A percentile compares a stretch with the other conserved stretches of the same genome.
phyloP scores from a whole-genome alignment of 805 yeast genomes.

The Candida boleticola region DNA sequence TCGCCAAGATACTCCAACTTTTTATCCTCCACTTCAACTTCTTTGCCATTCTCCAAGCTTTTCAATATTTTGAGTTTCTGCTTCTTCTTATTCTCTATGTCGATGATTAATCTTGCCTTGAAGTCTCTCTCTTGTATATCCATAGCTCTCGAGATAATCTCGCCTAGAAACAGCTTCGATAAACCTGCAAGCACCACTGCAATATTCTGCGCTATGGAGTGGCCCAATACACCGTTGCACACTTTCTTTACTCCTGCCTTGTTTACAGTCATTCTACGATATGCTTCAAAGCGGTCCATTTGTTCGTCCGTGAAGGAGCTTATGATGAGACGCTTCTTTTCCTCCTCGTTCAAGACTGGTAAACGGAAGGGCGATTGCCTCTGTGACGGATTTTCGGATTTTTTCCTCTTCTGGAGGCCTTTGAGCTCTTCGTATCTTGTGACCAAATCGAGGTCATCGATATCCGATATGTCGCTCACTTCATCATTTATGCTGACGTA shows the following conservation, averaged over 20 bases:
- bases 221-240: slow-evolving; percentile 76
- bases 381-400: slow-evolving; percentile 2
- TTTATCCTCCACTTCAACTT: slow-evolving; percentile 26
- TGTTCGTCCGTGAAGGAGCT: slow-evolving; percentile 78
- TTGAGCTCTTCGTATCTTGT: slow-evolving; percentile 26
- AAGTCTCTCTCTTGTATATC: slow-evolving; percentile 61
- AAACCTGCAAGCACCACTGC: slow-evolving; percentile 82
- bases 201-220: slow-evolving; percentile 73
- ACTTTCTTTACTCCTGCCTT: slow-evolving; percentile 76
- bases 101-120: slow-evolving; percentile 37
- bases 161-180: slow-evolving; percentile 88
- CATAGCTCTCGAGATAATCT: slow-evolving; percentile 77
- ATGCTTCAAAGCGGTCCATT: slow-evolving; percentile 82
- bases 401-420: slow-evolving; percentile 26
- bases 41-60: slow-evolving; percentile 39
- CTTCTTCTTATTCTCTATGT: slow-evolving; percentile 40
- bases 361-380: background rate
- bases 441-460: slow-evolving; percentile 34
- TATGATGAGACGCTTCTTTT: slow-evolving; percentile 59
- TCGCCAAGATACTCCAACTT: slow-evolving; percentile 36
- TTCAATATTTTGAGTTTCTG: slow-evolving; percentile 31
- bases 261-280: slow-evolving; percentile 62
- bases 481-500: slow-evolving; percentile 18
- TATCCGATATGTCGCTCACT: slow-evolving; percentile 28
- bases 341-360: slow-evolving; percentile 42